phyloP scores from a whole-genome alignment of 768 basidiomycete species.

The Goffeauzyma gilvescens region DNA sequence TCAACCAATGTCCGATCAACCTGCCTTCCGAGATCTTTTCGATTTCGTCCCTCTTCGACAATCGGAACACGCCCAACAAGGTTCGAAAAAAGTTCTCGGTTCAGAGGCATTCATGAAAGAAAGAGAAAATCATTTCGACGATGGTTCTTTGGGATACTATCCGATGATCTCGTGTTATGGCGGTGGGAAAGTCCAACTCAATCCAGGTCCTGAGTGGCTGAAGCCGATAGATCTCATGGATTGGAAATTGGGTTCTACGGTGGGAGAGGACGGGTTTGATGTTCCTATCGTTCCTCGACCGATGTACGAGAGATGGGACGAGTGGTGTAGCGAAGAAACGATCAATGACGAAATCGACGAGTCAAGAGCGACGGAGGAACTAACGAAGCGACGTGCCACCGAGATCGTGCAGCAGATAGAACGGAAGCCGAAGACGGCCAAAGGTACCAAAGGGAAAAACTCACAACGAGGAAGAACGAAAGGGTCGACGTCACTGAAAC shows the following conservation, averaged over 20 bases:
- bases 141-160: constrained; percentile 87
- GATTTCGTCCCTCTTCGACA: constrained; percentile 69
- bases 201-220: constrained; percentile 62
- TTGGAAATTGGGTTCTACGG: constrained; percentile 15
- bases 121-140: constrained; percentile 66
- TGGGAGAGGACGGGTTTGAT: not conserved
- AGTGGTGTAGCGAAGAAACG: constrained; percentile 71
- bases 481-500: too few species aligned
- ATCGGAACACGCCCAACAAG: constrained; percentile 44
- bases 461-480: too few species aligned
- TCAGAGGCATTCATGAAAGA: constrained; percentile 26
- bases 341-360: constrained; percentile 59
- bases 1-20: constrained; percentile 36
- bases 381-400: constrained; percentile 6
- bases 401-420: too few species aligned
- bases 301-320: constrained; percentile 60
- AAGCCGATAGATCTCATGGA: constrained; percentile 14
- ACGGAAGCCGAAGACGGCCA: too few species aligned
- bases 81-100: constrained; percentile 49
- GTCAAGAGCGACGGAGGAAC: constrained; percentile 13
- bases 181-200: constrained; percentile 60
- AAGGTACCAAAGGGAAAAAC: too few species aligned
- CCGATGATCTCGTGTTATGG: constrained; percentile 88
- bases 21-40: constrained; percentile 72
- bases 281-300: constrained; percentile 38